These are phyloP conservation scores for Lasiosphaeria ovina DNA, from an alignment of 495 filamentous ascomycete genomes.

Conservation along the genomic window DNA sequence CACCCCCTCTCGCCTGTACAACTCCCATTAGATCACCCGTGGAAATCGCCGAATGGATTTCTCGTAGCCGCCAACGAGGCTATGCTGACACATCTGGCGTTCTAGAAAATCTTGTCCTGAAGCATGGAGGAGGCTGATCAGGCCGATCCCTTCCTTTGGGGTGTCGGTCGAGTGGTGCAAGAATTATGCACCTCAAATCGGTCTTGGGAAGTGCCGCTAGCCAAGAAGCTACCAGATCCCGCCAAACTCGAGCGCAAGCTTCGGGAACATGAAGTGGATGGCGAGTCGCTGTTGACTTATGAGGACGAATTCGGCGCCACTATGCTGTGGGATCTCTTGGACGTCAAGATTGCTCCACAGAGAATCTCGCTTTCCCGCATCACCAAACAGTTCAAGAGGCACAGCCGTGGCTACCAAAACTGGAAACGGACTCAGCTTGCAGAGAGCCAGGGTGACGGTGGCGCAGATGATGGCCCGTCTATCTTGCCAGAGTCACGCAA, in stretches of 20 bases:
- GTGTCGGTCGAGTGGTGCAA: constrained; percentile 59
- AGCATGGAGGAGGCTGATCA: constrained; percentile 24
- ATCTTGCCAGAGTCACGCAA: background rate
- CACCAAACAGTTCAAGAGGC: constrained; percentile 28
- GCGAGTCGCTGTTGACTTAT: constrained; percentile 56
- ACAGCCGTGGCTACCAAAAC: constrained; percentile 32
- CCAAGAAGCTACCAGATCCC: constrained; percentile 48
- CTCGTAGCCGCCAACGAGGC: too few relatives aligned
- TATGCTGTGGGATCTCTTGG: constrained; percentile 30
- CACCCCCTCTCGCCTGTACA: too few relatives aligned
- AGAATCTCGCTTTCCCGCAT: constrained; percentile 33
- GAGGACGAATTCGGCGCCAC: constrained; percentile 22
- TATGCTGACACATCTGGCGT: background rate
- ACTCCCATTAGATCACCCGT: too few relatives aligned
- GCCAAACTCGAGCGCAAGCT: constrained; percentile 51
- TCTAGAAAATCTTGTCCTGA: background rate
- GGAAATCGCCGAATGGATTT: too few relatives aligned
- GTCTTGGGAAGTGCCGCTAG: constrained; percentile 40
- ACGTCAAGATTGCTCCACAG: constrained; percentile 34
- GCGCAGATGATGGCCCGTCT: background rate
- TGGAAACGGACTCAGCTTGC: constrained; percentile 23
- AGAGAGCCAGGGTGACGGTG: background rate
- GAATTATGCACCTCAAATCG: constrained; percentile 58
- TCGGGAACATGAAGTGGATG: constrained; percentile 59
- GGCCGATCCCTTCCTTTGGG: constrained; percentile 67